phyloP scores from a whole-genome alignment of 1,284 basidiomycete genomes.

The Lignosus rhinocerotis region DNA sequence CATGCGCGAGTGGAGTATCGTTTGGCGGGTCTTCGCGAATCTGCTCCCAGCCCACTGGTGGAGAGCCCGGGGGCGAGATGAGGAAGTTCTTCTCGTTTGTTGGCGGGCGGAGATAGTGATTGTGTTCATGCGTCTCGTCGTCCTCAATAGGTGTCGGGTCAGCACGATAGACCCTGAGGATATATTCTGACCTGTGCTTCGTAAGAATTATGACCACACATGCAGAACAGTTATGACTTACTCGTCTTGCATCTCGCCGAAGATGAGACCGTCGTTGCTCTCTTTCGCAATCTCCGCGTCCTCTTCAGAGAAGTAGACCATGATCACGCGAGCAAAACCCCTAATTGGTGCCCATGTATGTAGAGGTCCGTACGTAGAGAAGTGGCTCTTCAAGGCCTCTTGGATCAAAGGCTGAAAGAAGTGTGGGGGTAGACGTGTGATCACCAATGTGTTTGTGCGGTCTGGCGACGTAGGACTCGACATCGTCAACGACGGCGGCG shows the following conservation, averaged over 20 bases:
- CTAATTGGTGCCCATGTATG: constrained; percentile 86
- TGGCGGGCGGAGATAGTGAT: constrained; percentile 75
- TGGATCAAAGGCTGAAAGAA: constrained; percentile 73
- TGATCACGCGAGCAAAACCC: constrained; percentile 78
- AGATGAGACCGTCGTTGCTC: constrained; percentile 58
- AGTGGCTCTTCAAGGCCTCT: constrained; percentile 67
- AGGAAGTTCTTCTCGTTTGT: constrained; percentile 90
- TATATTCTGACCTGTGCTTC: constrained; percentile 46
- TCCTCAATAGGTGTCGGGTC: constrained; percentile 66
- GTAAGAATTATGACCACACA: constrained; percentile 11
- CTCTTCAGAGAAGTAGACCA: constrained; percentile 72
- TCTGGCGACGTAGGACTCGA: constrained; percentile 27
- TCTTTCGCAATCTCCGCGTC: constrained; percentile 67
- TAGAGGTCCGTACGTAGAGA: constrained; percentile 72
- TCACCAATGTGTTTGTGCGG: constrained; percentile 39
- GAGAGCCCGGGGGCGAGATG: constrained; percentile 97
- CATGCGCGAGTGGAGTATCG: constrained; percentile 80
- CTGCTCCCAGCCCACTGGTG: constrained; percentile 96
- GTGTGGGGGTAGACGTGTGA: constrained; percentile 34
- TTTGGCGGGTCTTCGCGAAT: constrained; percentile 94
- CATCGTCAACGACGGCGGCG: constrained; percentile 26
- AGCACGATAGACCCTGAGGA: constrained; percentile 78
- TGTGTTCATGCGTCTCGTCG: constrained; percentile 39
- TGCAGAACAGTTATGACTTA: constrained; percentile 35
- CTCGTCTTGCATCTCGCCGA: constrained; percentile 53